phyloP scores from a whole-genome alignment of 1,284 basidiomycete species.

The Puccinia coronata region DNA sequence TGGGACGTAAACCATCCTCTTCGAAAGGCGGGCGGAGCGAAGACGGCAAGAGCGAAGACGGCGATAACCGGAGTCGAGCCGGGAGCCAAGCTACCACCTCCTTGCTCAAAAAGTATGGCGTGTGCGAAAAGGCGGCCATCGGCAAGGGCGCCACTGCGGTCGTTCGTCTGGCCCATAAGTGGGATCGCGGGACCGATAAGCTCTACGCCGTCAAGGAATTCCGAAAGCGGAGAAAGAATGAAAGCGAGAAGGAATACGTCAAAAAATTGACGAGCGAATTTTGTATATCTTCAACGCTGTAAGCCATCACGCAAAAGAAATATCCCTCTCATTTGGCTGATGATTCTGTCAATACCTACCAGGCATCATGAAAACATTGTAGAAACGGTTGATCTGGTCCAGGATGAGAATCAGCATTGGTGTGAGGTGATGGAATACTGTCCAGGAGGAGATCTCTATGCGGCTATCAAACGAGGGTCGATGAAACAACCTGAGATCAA shows the following conservation, averaged over 20 bases:
- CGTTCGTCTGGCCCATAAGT: conserved; percentile 94
- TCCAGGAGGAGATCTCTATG: conserved; percentile 93
- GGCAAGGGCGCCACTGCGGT: conserved; percentile 97
- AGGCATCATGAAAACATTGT: conserved; percentile 73
- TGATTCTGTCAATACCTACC: neutral
- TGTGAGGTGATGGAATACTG: conserved; percentile 99
- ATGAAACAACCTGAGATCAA: conserved; percentile 94
- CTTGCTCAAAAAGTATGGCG: conserved; percentile 82
- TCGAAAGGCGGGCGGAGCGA: conserved; percentile 52
- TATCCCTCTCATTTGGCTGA: neutral
- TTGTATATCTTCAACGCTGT: conserved; percentile 95
- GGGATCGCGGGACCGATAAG: conserved; percentile 95
- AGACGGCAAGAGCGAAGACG: conserved; percentile 53
- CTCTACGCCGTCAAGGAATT: conserved; percentile 99
- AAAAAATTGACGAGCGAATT: conserved; percentile 99
- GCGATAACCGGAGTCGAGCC: conserved; percentile 31
- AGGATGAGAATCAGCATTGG: conserved; percentile 94
- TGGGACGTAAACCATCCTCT: conserved; percentile 54
- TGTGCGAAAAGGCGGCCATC: conserved; percentile 94
- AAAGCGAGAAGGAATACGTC: conserved; percentile 98
- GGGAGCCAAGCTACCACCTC: conserved; percentile 51
- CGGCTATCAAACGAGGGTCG: conserved; percentile 94
- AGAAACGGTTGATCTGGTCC: conserved; percentile 97
- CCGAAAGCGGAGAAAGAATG: conserved; percentile 94
- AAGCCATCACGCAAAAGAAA: conserved; percentile 70